Percentiles rank a stretch among this genome's conserved stretches.
Evolutionary conservation across 2,329 filamentous ascomycete species (phyloP).

Genomic region (Pseudogymnoascus destructans): DNA sequence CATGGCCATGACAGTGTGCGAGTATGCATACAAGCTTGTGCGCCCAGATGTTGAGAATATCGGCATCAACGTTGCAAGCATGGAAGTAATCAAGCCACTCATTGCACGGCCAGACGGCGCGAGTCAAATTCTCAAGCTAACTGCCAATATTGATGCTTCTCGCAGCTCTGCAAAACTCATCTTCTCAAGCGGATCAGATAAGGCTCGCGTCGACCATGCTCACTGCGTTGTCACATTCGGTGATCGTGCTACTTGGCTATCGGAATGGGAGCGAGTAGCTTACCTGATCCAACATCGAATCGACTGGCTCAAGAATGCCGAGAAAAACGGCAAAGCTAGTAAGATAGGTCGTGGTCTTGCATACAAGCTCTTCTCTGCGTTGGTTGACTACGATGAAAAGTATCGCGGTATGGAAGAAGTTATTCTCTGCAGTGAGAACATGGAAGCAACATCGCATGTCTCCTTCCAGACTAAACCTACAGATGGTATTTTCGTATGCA

Average conservation of each 20-base stretch:
- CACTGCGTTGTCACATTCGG: conserved; percentile 49
- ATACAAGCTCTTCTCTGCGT: conserved; percentile 55
- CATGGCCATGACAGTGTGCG: conserved; percentile 49
- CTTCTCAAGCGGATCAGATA: conserved; percentile 47
- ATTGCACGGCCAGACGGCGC: conserved; percentile 36
- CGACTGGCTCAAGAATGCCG: conserved; percentile 44
- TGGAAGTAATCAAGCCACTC: conserved; percentile 59
- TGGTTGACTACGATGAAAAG: conserved; percentile 42
- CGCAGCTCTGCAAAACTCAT: conserved; percentile 40
- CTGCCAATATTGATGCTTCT: conserved; percentile 45
- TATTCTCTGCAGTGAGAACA: conserved; percentile 35
- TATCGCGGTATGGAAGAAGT: conserved; percentile 48
- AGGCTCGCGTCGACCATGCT: conserved; percentile 47
- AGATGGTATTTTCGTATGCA: conserved; percentile 40
- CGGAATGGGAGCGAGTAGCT: conserved; percentile 52
- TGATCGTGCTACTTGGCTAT: conserved; percentile 44
- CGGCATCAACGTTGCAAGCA: conserved; percentile 50
- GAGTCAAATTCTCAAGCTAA: conserved; percentile 48
- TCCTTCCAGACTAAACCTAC: conserved; percentile 35
- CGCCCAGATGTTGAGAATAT: conserved; percentile 42
- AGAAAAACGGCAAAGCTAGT: conserved; percentile 52
- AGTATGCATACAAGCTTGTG: conserved; percentile 54
- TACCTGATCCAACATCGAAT: conserved; percentile 57
- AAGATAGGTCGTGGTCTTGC: conserved; percentile 63
- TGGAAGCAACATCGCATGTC: conserved; percentile 33